A percentile compares a stretch with the other conserved stretches of the same genome.
Evolutionary conservation across 257 asterid genomes (phyloP).

Genomic region (Solanum chiquidenum): DNA sequence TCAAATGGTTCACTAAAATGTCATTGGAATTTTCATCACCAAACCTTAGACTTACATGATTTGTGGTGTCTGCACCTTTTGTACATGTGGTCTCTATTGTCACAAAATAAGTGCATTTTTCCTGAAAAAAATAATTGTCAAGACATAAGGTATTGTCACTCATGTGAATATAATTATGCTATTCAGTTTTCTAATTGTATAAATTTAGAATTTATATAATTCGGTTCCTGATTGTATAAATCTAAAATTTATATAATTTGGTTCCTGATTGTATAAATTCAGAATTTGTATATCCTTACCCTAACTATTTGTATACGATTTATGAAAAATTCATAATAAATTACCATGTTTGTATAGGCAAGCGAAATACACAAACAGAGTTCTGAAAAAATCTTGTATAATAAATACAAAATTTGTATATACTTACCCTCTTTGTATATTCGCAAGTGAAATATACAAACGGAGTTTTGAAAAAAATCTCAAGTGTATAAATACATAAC

Average conservation of each 20-base stretch:
- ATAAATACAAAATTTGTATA: too few species aligned
- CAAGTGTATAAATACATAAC: not conserved
- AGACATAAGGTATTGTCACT: not conserved
- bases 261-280: not conserved
- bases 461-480: not conserved
- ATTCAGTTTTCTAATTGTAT: not conserved
- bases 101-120: conserved; percentile 26
- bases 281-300: too few species aligned
- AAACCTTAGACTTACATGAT: conserved; percentile 31
- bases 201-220: too few species aligned
- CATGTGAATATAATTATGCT: not conserved
- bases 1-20: conserved; percentile 25
- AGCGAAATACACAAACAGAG: not conserved
- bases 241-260: too few species aligned
- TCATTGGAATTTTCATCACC: conserved; percentile 37
- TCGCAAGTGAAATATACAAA: not conserved
- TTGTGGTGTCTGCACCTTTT: conserved; percentile 31
- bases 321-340: not conserved
- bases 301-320: not conserved
- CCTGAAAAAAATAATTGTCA: conserved; percentile 8
- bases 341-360: not conserved
- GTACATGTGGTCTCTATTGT: conserved; percentile 32
- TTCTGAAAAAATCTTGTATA: not conserved
- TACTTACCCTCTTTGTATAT: not conserved
- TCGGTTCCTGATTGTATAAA: not conserved